Evolutionary conservation across 1,139 yeast genomes (phyloP).

Genomic region (Hyphopichia burtonii): DNA sequence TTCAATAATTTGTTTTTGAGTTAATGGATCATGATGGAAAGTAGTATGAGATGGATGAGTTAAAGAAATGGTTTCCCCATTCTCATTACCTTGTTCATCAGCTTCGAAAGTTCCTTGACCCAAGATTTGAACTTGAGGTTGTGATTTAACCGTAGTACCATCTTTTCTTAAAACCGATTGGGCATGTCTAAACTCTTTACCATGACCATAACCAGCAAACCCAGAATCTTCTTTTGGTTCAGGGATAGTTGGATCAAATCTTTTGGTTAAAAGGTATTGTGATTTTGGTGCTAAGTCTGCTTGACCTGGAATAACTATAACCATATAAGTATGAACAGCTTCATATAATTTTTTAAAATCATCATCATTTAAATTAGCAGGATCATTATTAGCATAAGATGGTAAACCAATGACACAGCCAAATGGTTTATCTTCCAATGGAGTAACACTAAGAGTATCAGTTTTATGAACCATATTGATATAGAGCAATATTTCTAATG

Average conservation of each 20-base stretch:
- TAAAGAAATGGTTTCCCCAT: slow-evolving; percentile 55
- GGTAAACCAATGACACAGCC: slow-evolving; percentile 73
- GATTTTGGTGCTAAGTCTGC: slow-evolving; percentile 65
- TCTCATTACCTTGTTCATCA: slow-evolving; percentile 64
- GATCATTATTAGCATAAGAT: slow-evolving; percentile 63
- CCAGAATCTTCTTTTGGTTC: slow-evolving; percentile 42
- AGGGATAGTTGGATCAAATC: slow-evolving; percentile 73
- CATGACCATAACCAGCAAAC: slow-evolving; percentile 73
- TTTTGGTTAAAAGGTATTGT: slow-evolving; percentile 69
- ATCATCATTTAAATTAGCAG: slow-evolving; percentile 61
- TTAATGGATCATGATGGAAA: slow-evolving; percentile 68
- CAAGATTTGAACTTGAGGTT: slow-evolving; percentile 86
- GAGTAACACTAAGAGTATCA: slow-evolving; percentile 36
- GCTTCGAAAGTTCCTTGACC: slow-evolving; percentile 78
- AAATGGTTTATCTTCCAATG: slow-evolving; percentile 52
- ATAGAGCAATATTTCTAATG: too few species aligned
- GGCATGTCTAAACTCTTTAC: slow-evolving; percentile 77
- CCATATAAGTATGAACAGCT: slow-evolving; percentile 67
- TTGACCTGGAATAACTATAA: slow-evolving; percentile 71
- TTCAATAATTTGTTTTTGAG: slow-evolving; percentile 57
- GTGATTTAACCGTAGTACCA: slow-evolving; percentile 73
- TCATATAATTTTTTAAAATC: slow-evolving; percentile 63
- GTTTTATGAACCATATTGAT: slow-evolving; percentile 14
- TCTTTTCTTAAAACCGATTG: slow-evolving; percentile 77
- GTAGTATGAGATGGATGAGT: slow-evolving; percentile 82